phyloP scores from a whole-genome alignment of 2,329 filamentous ascomycete genomes.

The Diaporthe batatas region DNA sequence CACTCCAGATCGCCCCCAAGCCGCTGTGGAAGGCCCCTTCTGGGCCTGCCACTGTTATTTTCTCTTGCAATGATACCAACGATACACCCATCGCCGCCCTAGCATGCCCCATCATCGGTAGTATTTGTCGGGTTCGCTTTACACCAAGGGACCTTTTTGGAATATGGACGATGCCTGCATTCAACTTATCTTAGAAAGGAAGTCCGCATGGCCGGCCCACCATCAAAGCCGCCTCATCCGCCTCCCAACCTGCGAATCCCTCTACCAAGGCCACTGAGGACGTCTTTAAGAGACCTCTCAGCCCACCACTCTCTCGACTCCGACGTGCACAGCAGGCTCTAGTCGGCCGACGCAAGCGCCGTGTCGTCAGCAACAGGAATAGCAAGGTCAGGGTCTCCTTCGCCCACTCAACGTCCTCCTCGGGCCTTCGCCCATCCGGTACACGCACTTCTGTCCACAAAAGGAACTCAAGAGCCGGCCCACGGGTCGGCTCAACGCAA shows the following conservation, averaged over 20 bases:
- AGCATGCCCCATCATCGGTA: conserved; percentile 37
- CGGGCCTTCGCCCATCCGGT: conserved; percentile 39
- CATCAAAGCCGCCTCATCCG: conserved; percentile 48
- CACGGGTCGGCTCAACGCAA: not conserved
- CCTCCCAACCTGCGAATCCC: conserved; percentile 42
- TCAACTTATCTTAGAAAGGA: conserved; percentile 60
- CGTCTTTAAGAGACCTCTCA: conserved; percentile 50
- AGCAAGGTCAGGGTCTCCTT: conserved; percentile 53
- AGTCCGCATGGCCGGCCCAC: conserved; percentile 55
- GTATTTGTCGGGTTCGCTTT: conserved; percentile 49
- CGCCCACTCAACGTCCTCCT: conserved; percentile 42
- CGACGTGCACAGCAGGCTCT: conserved; percentile 54
- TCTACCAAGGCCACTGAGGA: conserved; percentile 50
- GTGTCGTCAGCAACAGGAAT: conserved; percentile 41
- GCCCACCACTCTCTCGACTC: conserved; percentile 49
- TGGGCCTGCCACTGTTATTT: conserved; percentile 36
- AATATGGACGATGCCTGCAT: conserved; percentile 58
- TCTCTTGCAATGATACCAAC: not conserved
- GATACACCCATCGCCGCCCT: conserved; percentile 10
- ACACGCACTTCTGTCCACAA: conserved; percentile 26
- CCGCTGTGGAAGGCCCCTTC: conserved; percentile 45
- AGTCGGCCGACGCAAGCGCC: conserved; percentile 50
- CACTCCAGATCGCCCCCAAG: conserved; percentile 27
- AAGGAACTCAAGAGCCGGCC: not conserved
- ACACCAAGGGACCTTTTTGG: conserved; percentile 48